Base-by-base conservation (phyloP, 345 rosid species). In the Pistacia atlantica region DNA sequence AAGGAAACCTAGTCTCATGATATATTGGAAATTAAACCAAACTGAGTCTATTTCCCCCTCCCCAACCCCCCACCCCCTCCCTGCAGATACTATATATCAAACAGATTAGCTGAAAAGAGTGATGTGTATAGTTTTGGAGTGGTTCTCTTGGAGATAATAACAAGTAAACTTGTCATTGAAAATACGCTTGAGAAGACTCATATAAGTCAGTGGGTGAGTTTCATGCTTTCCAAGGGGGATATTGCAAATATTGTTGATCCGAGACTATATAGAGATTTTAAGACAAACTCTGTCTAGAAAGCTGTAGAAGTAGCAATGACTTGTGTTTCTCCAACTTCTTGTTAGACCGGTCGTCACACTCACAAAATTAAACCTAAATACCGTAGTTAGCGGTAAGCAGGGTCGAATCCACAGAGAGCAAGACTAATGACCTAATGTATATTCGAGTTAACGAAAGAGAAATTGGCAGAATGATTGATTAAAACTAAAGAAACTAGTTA, bases 61-160 rank as follows among this genome's bases (percentile, higher is more conserved):
- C n/a, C n/a, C n/a, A n/a, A n/a, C n/a, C n/a, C n/a, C n/a, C n/a
- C n/a, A n/a, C n/a, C n/a, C n/a, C n/a, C n/a, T n/a, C n/a, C n/a
- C n/a, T n/a, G 28, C 72, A 83, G 87, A 57, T 79, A 80, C 60
- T 81, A 65, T n/a, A 66, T 11, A 74, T 77, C 84, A 25, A 83
- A 75, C 11, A 57, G 68, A 67, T 45, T 83, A 51, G 83, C 79
- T 2, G 79, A 85, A 52, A 83, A 83, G 70, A 85, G 81, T 60
- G 90, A 88, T 22, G 79, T 83, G 1, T 88, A 86, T 46, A 80
- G 89, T 54, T 89, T 86, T 8, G 89, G 90, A 17, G 25, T 84
- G 48, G 86, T 87, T 42, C 70, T 89, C 0, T 48, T 89, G 65
- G 84, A 84, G 74, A 75, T 86, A 31, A 78, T 84, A 0, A 83